Evolutionary conservation across 371 early-diverging fungal species (phyloP).

Genomic region (Dinochytrium kinnereticum): DNA sequence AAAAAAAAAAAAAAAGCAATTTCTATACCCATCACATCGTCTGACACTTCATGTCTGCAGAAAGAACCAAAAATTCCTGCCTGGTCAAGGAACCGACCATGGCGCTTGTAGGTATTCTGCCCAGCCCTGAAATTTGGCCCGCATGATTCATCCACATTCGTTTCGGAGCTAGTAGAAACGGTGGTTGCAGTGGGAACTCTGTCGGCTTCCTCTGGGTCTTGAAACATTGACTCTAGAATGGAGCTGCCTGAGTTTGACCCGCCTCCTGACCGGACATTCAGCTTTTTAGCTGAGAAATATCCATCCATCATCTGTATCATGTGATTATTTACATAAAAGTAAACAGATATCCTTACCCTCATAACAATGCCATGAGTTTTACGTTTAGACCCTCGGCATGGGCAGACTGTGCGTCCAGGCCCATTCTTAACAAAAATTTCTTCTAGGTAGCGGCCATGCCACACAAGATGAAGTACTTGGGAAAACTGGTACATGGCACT

Average conservation of each 20-base stretch:
- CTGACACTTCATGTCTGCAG: not conserved
- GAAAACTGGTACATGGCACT: not conserved
- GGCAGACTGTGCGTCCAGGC: not conserved
- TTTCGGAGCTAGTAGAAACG: not conserved
- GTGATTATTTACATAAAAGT: not conserved
- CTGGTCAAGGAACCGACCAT: not conserved
- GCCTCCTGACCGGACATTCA: not conserved
- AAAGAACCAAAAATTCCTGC: not conserved
- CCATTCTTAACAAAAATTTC: not conserved
- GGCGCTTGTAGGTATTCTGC: not conserved
- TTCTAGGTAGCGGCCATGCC: not conserved
- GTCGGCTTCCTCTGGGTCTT: too few relatives aligned
- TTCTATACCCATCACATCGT: not conserved
- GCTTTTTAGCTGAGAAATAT: not conserved
- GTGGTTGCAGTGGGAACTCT: not conserved
- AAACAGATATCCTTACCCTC: not conserved
- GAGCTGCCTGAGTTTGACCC: not conserved
- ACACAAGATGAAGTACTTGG: not conserved
- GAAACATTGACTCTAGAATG: not conserved
- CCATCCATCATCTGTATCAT: not conserved
- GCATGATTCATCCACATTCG: not conserved
- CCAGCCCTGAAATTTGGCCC: not conserved
- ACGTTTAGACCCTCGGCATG: not conserved
- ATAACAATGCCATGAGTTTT: not conserved
- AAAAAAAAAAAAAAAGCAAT: too few relatives aligned